Conservation (phyloP, 2,329 filamentous ascomycete genomes). For the Cordyceps pruinosa region DNA sequence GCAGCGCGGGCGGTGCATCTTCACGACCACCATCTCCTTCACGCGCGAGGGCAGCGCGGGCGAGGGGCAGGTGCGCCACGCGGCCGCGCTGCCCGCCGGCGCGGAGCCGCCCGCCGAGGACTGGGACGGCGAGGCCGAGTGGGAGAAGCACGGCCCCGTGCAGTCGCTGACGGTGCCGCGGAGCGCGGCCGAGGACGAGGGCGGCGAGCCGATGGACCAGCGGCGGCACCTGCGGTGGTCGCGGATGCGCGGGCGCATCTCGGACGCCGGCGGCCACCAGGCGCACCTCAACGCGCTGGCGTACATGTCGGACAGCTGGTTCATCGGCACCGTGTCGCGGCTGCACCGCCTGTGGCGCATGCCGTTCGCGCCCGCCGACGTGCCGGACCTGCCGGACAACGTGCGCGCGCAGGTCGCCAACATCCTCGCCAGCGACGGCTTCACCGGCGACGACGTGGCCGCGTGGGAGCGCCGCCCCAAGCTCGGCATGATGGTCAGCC, state of each 20-base stretch:
- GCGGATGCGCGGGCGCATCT: slow-evolving; percentile 67
- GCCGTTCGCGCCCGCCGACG: slow-evolving; percentile 45
- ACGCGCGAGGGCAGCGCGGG: slow-evolving; percentile 57
- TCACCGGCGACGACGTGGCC: slow-evolving; percentile 30
- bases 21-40: slow-evolving; percentile 92
- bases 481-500: slow-evolving; percentile 77
- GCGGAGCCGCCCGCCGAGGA: slow-evolving; percentile 31
- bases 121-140: slow-evolving; percentile 39
- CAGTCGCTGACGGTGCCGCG: slow-evolving; percentile 31
- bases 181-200: slow-evolving; percentile 25
- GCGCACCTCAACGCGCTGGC: slow-evolving; percentile 83
- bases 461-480: slow-evolving; percentile 46
- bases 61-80: slow-evolving; percentile 54
- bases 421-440: slow-evolving; percentile 37
- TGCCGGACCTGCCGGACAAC: slow-evolving; percentile 42
- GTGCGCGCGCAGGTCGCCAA: slow-evolving; percentile 29
- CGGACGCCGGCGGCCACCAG: slow-evolving; percentile 62
- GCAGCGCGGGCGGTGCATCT: slow-evolving; percentile 82
- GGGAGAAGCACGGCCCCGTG: slow-evolving; percentile 44
- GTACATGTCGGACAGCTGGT: slow-evolving; percentile 89
- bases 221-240: slow-evolving; percentile 70
- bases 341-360: slow-evolving; percentile 77
- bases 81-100: slow-evolving; percentile 48
- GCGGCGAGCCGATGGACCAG: slow-evolving; percentile 45
- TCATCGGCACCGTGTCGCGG: slow-evolving; percentile 80